Conservation (phyloP, 345 rosid genomes). For the Hypericum perforatum region DNA sequence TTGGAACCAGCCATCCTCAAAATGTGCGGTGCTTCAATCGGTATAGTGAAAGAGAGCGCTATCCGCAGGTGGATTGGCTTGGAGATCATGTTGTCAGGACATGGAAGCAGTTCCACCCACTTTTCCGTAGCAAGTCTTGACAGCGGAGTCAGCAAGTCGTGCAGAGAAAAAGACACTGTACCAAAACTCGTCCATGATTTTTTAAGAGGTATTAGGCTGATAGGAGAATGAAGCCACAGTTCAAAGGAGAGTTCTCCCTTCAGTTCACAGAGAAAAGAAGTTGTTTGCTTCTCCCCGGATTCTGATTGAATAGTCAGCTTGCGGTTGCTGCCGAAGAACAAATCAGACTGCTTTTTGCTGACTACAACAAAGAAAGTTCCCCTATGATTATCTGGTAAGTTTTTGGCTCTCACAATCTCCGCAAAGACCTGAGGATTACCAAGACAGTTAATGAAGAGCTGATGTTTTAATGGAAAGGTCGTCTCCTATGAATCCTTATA, state of each 20-base stretch:
- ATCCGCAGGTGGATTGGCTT: slow-evolving; percentile 51
- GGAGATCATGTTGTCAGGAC: slow-evolving; percentile 22
- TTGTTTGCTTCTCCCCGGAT: slow-evolving; percentile 54
- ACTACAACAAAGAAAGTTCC: slow-evolving; percentile 52
- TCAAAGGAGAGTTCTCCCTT: slow-evolving; percentile 69
- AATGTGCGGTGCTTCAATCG: slow-evolving; percentile 39
- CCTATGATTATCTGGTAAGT: slow-evolving; percentile 52
- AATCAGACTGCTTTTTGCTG: slow-evolving; percentile 64
- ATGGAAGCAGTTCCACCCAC: slow-evolving; percentile 64
- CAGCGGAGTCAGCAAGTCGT: slow-evolving; percentile 50
- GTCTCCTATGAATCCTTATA: no score
- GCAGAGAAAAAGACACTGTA: slow-evolving; percentile 40
- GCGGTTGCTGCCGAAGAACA: slow-evolving; percentile 45
- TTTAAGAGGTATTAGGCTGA: slow-evolving; percentile 29
- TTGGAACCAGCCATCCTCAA: slow-evolving; percentile 41
- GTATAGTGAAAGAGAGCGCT: slow-evolving; percentile 63
- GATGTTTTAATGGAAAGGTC: no score
- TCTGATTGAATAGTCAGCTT: slow-evolving; percentile 47
- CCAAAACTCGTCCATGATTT: slow-evolving; percentile 47
- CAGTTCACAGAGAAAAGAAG: slow-evolving; percentile 70
- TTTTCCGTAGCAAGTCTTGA: slow-evolving; percentile 57
- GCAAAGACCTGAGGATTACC: slow-evolving; percentile 37
- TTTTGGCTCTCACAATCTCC: slow-evolving; percentile 65
- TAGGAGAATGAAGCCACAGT: slow-evolving; percentile 47
- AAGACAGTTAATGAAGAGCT: no score